Conservation (phyloP, 129 eudicot species). For the Flaveria ramosissima region DNA sequence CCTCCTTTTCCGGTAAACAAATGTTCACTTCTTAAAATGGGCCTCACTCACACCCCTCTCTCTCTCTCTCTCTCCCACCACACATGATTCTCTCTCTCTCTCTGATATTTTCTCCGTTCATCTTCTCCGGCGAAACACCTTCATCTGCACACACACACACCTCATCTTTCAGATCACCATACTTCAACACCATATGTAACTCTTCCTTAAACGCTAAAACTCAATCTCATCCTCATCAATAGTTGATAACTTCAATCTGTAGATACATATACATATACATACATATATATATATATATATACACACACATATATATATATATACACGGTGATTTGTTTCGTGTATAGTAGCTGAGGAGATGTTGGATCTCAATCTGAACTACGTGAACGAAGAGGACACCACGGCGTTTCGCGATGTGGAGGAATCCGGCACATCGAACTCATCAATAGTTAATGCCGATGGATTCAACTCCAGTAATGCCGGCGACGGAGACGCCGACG, state of each 20-base stretch:
- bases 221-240: background rate
- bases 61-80: slow-evolving; percentile 26
- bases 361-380: slow-evolving; percentile 73
- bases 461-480: slow-evolving; percentile 48
- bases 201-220: background rate
- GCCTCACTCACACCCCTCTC: slow-evolving; percentile 31
- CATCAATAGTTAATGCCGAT: slow-evolving; percentile 51
- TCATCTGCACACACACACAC: too few relatives aligned
- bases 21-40: slow-evolving; percentile 44
- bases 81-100: background rate
- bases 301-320: too few relatives aligned
- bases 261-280: background rate
- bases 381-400: slow-evolving; percentile 29
- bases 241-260: background rate
- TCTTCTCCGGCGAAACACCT: background rate
- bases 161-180: background rate
- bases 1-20: slow-evolving; percentile 43
- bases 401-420: slow-evolving; percentile 35
- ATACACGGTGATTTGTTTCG: background rate
- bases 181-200: background rate
- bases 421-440: slow-evolving; percentile 55
- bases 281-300: too few relatives aligned
- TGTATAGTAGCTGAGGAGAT: slow-evolving; percentile 30
- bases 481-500: slow-evolving; percentile 49
- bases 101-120: slow-evolving; percentile 8